Base-by-base conservation (phyloP, 371 early-diverging fungal genomes). In the Mucor lusitanicus region DNA sequence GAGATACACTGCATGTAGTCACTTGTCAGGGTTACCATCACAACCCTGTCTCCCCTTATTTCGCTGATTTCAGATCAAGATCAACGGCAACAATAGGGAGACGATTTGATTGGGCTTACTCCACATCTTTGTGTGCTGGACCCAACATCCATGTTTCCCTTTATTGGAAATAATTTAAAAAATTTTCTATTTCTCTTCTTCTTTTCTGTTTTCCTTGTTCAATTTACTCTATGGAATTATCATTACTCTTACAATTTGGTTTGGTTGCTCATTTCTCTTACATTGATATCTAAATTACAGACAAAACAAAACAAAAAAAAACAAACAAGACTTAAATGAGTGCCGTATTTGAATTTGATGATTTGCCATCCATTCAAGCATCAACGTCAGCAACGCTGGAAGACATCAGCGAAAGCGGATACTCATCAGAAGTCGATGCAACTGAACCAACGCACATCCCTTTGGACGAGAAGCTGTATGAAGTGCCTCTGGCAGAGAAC, bases 341-440 rank as follows among this genome's bases (percentile, higher is more conserved):
- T 64, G 75, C 77, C 3, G 77, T 83, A 39, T 83, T 83, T 39
- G 73, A 77, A 67, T 83, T 83, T 53, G 83, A 83, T 62, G 79
- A 82, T 60, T 74, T 71, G 50, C 61, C 68, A 30, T 46, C 71
- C 19, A n/a, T 63, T 53, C 33, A 53, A 15, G 61, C 39, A 48
- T 55, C 60, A 17, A 23, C 19, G 12, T 48, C 48, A 48, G 19
- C 48, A 33, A n/a, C 23, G 8, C 32, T 32, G 3, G 65, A 61
- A 44, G 63, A 63, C 15, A 40, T 42, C n/a, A 55, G 37, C 13
- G 80, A 80, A 65, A 79, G 75, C 33, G 78, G 75, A 23, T 81
- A 78, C 56, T 73, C 79, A 27, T 81, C 78, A 19, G 82, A 77
- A 61, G 48, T 50, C n/a, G 82, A 81, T 59, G 40, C 71, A 7